Base-by-base conservation (phyloP, 441 rosid genomes). In the Gossypium schwendimanii region DNA sequence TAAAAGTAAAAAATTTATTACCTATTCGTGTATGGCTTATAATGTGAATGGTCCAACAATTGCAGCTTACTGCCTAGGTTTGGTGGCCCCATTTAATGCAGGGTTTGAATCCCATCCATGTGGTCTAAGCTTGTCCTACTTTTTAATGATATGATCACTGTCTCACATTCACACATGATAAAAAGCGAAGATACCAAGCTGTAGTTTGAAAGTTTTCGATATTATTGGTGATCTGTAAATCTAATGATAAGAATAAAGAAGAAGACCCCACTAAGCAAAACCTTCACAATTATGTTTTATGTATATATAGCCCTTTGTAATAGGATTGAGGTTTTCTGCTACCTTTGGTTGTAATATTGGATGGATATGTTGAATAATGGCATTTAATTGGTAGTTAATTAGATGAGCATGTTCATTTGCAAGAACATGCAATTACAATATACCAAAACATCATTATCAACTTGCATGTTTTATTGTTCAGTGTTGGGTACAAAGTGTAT, bases 381-480 rank as follows among this genome's bases (percentile, higher is more conserved):
- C 21, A 52, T 63, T 36, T 3, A 17, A 28, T 26, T 26, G 31
- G 10, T 28, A 26, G 24, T 39, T 9, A 63, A 6, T 36, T 63
- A 9, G 68, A 63, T 18, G 21, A 14, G 55, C 12, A 66, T 14
- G 7, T 66, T 47, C 41, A 66, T 15, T 47, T 33, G 31, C 75
- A 39, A 39, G 44, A 39, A 39, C 2, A 8, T 39, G 44, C 44
- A 20, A 18, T 15, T n/a, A 6, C 20, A 55, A 20, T 14, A 49
- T n/a, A 49, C 2, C 17, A 49, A n/a, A 15, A 3, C 17, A 49
- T 49, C 54, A 12, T 49, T 49, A 33, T 36, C 69, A 49, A 58
- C 69, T 65, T 71, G 52, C 73, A 65, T 39, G 73, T 66, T 50
- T 54, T 47, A 4, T 54, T 39, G 2, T 14, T 47, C 53, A 14